Evolutionary conservation across 2,329 filamentous ascomycete genomes (phyloP), one percentile per base, ranked within the genome.

Genomic region (Colletotrichum spinosum): DNA sequence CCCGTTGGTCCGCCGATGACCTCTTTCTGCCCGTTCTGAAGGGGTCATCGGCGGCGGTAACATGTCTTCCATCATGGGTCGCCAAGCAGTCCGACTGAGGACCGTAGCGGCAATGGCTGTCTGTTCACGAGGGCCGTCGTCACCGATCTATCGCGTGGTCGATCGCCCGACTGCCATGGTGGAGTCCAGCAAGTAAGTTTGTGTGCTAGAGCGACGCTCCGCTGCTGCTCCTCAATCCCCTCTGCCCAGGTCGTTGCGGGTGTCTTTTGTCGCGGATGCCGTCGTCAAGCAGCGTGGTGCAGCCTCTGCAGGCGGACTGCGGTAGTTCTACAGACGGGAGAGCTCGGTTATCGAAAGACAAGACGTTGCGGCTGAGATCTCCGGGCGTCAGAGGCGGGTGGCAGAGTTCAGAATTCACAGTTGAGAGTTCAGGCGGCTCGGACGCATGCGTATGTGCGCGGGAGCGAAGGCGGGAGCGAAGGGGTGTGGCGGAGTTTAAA

Each of bases 1-100:
- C 69, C 89, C 89, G 57, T 82, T 79, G 1, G 87, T 89, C 60
- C 79, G 78, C 34, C 60, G 59, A 39, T 59, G 13, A 42, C 75
- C 74, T 63, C 74, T 25, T 25, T 25, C 25, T 25, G 25, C 74
- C 61, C 73, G 74, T 48, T 70, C 69, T 51, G 67, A 59, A 51
- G 78, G 72, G 38, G 72, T 74, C 72, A 77, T 77, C 51, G 81
- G 78, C 67, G 81, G 78, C 39, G 80, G 79, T 34, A 82, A 73
- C 72, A 79, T 80, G 41, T 80, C 77, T 60, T 79, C 75, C 64
- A 67, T 64, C 25, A 13, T 59, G 15, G 42, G 25, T n/a, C 5
- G 15, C 25, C 37, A 56, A 13, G 35, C 51, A 37, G 42, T 60
- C 25, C 25, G 11, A 33, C 9, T 34, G 41, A 62, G 38, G 33